Conservation (phyloP, 2,329 filamentous ascomycete species). For the Cordyceps farinosa region DNA sequence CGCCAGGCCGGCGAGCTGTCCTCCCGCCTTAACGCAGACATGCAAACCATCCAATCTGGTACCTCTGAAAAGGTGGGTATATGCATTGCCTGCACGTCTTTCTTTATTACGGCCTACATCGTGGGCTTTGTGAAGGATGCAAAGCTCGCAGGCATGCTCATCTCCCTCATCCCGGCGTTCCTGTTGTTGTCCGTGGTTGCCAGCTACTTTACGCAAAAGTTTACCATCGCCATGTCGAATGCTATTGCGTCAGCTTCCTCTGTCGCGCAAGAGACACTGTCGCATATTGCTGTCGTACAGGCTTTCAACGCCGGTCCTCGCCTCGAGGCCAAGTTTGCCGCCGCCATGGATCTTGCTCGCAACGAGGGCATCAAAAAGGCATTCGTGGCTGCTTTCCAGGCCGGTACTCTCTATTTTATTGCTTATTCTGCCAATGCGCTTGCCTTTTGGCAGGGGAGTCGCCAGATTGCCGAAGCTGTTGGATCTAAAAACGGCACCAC, state of each 20-base stretch:
- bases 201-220: constrained; percentile 52
- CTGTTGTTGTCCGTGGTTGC: constrained; percentile 56
- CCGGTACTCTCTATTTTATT: constrained; percentile 63
- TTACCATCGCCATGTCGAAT: constrained; percentile 46
- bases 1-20: constrained; percentile 61
- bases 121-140: constrained; percentile 64
- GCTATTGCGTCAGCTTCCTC: constrained; percentile 56
- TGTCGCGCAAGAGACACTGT: constrained; percentile 60
- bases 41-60: constrained; percentile 63
- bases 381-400: constrained; percentile 52
- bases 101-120: constrained; percentile 64
- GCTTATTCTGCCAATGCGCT: constrained; percentile 64
- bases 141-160: constrained; percentile 59
- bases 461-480: constrained; percentile 41
- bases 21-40: constrained; percentile 61
- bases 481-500: constrained; percentile 33
- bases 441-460: constrained; percentile 65
- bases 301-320: constrained; percentile 58
- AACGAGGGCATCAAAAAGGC: constrained; percentile 57
- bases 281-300: constrained; percentile 59
- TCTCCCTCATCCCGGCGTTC: constrained; percentile 61
- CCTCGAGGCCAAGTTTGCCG: constrained; percentile 57
- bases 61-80: constrained; percentile 70
- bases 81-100: constrained; percentile 57
- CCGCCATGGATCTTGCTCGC: constrained; percentile 47